Evolutionary conservation across 192 early-diverging fungal genomes (phyloP).

Genomic region (Coemansia sp.): DNA sequence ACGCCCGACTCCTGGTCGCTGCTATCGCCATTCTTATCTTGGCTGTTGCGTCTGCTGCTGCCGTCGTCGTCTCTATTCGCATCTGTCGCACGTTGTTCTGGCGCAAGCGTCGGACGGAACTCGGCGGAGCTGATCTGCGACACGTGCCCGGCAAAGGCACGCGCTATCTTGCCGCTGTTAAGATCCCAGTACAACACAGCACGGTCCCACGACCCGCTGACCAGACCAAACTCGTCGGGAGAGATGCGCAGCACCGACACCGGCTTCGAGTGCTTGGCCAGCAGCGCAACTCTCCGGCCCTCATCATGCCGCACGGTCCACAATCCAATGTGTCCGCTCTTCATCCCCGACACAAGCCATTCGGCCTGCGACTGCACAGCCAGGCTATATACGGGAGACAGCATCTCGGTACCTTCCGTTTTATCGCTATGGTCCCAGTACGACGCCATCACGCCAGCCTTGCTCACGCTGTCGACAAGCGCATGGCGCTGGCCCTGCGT

Average conservation of each 20-base stretch:
- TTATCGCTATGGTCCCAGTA: conserved; percentile 55
- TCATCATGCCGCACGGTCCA: conserved; percentile 93
- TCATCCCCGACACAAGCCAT: conserved; percentile 76
- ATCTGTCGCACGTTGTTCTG: neutral
- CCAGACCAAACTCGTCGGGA: conserved; percentile 75
- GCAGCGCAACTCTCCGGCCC: conserved; percentile 81
- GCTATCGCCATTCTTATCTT: neutral
- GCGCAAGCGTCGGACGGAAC: conserved; percentile 63
- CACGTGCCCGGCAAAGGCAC: conserved; percentile 69
- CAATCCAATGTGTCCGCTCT: conserved; percentile 83
- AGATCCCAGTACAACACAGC: conserved; percentile 80
- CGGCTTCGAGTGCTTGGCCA: conserved; percentile 76
- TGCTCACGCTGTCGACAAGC: conserved; percentile 81
- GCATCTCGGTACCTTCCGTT: conserved; percentile 51
- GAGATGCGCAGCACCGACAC: conserved; percentile 82
- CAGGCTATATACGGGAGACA: conserved; percentile 91
- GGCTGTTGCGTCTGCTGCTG: neutral
- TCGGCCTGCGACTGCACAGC: conserved; percentile 91
- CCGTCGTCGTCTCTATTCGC: neutral
- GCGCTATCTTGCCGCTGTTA: conserved; percentile 70
- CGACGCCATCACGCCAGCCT: conserved; percentile 51
- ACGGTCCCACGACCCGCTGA: conserved; percentile 97
- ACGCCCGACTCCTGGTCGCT: neutral
- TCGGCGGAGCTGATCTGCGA: conserved; percentile 80
- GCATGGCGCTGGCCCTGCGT: conserved; percentile 86